These are phyloP conservation scores for Pythium aquatile DNA, from an alignment of 352 stramenopile genomes.

Conservation along the genomic window DNA sequence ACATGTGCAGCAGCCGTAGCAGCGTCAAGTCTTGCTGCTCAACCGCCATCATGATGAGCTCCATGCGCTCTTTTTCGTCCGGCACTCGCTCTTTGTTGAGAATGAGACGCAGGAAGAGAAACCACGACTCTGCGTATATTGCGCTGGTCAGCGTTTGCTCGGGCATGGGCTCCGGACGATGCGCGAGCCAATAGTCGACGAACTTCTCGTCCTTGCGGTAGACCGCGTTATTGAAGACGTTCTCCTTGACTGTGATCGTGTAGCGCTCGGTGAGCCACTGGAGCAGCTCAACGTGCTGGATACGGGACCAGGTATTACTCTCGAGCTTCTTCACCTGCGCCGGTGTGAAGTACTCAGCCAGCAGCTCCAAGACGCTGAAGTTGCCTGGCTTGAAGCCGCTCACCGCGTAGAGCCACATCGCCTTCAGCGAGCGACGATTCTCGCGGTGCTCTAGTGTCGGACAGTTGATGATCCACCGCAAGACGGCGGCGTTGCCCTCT, in stretches of 20 bases:
- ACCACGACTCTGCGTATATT: neutral
- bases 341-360: conserved; percentile 1
- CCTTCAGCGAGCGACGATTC: neutral
- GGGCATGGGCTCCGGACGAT: neutral
- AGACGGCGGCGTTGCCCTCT: neutral
- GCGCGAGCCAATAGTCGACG: neutral
- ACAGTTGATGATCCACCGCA: neutral
- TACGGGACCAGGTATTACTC: neutral
- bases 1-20: neutral
- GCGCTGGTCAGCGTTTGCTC: neutral
- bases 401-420: neutral
- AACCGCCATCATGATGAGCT: neutral
- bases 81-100: neutral
- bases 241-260: neutral
- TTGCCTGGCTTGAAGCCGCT: neutral
- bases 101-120: neutral
- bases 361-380: neutral
- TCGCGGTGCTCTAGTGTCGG: neutral
- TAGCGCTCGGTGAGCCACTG: neutral
- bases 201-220: neutral
- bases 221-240: neutral
- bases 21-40: neutral
- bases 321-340: neutral
- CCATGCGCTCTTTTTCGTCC: neutral
- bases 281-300: neutral